A percentile compares a stretch with the other conserved stretches of the same genome.
phyloP scores from a whole-genome alignment of 768 basidiomycete species.

The Dentipellis sp. region DNA sequence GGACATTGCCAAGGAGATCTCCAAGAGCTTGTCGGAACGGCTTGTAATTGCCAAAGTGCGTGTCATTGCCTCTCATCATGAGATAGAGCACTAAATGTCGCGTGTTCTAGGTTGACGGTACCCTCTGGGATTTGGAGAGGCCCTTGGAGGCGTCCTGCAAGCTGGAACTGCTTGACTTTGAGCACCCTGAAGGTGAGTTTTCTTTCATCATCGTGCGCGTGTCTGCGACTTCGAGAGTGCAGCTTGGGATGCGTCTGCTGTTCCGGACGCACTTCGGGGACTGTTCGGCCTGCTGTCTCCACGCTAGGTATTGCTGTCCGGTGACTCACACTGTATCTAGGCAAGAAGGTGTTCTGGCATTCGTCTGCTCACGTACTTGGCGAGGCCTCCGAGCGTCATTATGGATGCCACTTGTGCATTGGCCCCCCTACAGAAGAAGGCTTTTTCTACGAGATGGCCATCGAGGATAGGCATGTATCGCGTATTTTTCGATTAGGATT shows the following conservation, averaged over 20 bases:
- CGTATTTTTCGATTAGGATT: neutral
- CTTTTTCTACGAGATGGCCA: slow-evolving; percentile 99
- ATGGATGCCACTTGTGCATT: slow-evolving; percentile 93
- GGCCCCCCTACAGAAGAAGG: slow-evolving; percentile 97
- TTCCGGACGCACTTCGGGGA: neutral
- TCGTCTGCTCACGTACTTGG: slow-evolving; percentile 98
- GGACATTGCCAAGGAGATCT: slow-evolving; percentile 81
- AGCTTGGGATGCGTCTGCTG: too few species aligned
- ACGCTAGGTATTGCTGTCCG: too few species aligned
- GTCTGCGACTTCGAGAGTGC: neutral
- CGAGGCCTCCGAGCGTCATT: slow-evolving; percentile 92
- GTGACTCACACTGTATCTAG: too few species aligned
- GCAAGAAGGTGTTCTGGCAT: slow-evolving; percentile 99
- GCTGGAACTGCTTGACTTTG: slow-evolving; percentile 86
- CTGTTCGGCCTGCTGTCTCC: too few species aligned
- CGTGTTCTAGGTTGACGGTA: slow-evolving; percentile 58
- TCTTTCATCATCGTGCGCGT: neutral
- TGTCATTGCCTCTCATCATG: neutral
- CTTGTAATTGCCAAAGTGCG: slow-evolving; percentile 88
- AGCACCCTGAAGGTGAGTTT: slow-evolving; percentile 70
- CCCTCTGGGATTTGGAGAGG: slow-evolving; percentile 91
- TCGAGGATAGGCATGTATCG: slow-evolving; percentile 55
- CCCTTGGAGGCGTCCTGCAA: slow-evolving; percentile 82
- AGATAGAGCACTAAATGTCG: neutral
- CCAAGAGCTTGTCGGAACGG: slow-evolving; percentile 79